Conservation (phyloP, 108 stramenopile genomes). For the Skeletonema grethae region DNA sequence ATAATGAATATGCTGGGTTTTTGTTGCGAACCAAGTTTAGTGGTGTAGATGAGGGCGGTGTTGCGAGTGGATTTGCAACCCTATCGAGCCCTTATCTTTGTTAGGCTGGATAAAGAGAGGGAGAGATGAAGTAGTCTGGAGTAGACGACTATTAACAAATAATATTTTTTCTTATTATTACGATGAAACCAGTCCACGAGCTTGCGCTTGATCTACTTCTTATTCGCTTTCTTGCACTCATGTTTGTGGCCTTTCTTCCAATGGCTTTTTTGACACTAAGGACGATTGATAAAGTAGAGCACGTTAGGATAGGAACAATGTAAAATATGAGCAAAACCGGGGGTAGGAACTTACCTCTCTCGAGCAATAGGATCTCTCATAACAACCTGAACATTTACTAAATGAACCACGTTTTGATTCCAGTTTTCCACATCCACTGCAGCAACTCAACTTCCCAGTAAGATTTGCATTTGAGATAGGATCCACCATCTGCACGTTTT, state of each 20-base stretch:
- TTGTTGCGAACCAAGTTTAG: conserved; percentile 82
- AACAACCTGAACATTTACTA: conserved; percentile 2
- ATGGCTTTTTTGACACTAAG: background rate
- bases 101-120: conserved; percentile 13
- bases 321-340: too few species aligned
- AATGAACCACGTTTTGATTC: background rate
- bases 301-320: too few species aligned
- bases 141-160: too few species aligned
- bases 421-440: background rate
- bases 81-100: conserved; percentile 84
- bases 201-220: too few species aligned
- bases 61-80: conserved; percentile 86
- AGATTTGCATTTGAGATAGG: background rate
- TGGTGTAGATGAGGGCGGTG: conserved; percentile 89
- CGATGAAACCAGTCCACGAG: too few species aligned
- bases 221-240: too few species aligned
- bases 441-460: background rate
- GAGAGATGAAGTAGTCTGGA: too few species aligned
- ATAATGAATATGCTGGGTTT: conserved; percentile 81
- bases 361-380: background rate
- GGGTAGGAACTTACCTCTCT: background rate
- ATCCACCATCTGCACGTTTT: background rate
- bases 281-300: too few species aligned
- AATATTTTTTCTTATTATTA: too few species aligned
- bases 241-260: background rate